Evolutionary conservation across 495 filamentous ascomycete species (phyloP).

Genomic region (Aspergillus olivimuriae): DNA sequence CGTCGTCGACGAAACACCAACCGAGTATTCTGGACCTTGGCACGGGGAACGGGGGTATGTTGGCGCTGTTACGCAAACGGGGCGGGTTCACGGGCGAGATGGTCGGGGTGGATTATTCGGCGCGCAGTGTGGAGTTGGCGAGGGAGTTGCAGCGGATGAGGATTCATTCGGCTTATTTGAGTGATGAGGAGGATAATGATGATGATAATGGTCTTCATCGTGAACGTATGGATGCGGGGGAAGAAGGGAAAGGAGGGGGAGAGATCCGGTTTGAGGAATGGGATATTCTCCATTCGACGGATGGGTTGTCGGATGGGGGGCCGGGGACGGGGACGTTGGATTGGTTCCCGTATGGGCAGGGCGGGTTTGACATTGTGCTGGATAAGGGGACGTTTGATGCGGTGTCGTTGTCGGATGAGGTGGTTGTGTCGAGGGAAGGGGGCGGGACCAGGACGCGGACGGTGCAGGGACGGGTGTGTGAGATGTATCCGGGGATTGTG

Average conservation of each 20-base stretch:
- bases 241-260: slow-evolving; percentile 7
- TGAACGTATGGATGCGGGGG: no score
- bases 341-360: slow-evolving; percentile 27
- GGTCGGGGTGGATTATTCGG: slow-evolving; percentile 85
- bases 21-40: slow-evolving; percentile 67
- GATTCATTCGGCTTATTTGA: slow-evolving; percentile 36
- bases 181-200: slow-evolving; percentile 31
- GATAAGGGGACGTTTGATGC: slow-evolving; percentile 99
- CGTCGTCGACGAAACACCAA: slow-evolving; percentile 8
- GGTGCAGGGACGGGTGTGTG: slow-evolving; percentile 48
- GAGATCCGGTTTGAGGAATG: slow-evolving; percentile 60
- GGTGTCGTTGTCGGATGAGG: slow-evolving; percentile 64
- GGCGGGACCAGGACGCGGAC: slow-evolving; percentile 14
- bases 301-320: slow-evolving; percentile 22
- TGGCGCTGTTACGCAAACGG: slow-evolving; percentile 65
- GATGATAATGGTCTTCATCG: slow-evolving; percentile 30
- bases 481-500: slow-evolving; percentile 66
- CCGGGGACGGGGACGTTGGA: slow-evolving; percentile 21
- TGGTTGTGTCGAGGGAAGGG: slow-evolving; percentile 30
- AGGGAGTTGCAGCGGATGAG: slow-evolving; percentile 35
- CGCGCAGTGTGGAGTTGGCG: slow-evolving; percentile 65
- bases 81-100: slow-evolving; percentile 54
- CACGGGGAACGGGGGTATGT: slow-evolving; percentile 85
- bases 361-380: slow-evolving; percentile 76
- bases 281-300: slow-evolving; percentile 60